A percentile compares a stretch with the other conserved stretches of the same genome.
Evolutionary conservation across 768 basidiomycete species (phyloP).

Genomic region (Hericium coralloides): DNA sequence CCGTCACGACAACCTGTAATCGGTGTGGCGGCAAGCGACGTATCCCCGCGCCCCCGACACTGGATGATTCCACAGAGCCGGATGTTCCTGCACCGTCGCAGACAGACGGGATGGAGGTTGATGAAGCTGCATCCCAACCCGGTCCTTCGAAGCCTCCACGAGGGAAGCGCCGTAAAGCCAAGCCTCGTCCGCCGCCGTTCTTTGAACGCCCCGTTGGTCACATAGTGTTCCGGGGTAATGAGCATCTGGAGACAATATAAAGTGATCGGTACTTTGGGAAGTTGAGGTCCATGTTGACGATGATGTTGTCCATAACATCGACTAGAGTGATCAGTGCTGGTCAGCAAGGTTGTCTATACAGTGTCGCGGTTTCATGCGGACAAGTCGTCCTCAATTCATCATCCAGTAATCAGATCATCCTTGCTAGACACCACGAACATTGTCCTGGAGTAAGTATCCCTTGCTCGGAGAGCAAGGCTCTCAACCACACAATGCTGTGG

Average conservation of each 20-base stretch:
- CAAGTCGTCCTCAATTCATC: no score
- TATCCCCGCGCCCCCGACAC: constrained; percentile 56
- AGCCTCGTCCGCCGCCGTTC: constrained; percentile 43
- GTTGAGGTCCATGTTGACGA: no score
- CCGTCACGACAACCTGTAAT: constrained; percentile 49
- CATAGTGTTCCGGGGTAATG: constrained; percentile 57
- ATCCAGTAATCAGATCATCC: no score
- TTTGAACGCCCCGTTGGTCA: constrained; percentile 57
- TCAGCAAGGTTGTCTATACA: no score
- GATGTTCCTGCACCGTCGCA: neutral
- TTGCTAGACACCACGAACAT: no score
- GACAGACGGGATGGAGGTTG: neutral
- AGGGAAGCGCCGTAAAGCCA: constrained; percentile 19
- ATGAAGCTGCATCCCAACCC: neutral
- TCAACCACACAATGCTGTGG: no score
- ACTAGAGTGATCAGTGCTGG: no score
- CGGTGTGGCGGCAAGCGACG: constrained; percentile 48
- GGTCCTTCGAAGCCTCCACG: neutral
- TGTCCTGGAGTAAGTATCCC: no score
- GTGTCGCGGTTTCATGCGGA: no score
- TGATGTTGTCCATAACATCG: no score
- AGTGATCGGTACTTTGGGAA: no score
- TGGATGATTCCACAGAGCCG: constrained; percentile 11
- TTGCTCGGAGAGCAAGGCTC: no score
- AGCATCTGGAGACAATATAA: constrained; percentile 19